A percentile compares a stretch with the other conserved stretches of the same genome.
phyloP scores from a whole-genome alignment of 2,329 filamentous ascomycete species.

The Ascosphaera apis region DNA sequence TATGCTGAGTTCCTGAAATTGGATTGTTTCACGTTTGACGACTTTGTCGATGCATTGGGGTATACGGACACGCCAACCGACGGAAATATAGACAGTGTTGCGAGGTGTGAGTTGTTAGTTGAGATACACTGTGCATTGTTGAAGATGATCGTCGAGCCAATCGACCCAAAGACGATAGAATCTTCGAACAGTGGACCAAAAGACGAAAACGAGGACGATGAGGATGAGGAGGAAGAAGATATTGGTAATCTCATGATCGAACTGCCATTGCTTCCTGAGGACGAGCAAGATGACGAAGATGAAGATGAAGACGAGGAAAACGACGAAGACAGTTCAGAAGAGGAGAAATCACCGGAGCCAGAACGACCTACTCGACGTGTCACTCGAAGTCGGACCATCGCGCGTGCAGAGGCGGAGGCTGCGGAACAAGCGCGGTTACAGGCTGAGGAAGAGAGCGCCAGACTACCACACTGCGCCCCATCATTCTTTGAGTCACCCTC shows the following conservation, averaged over 20 bases:
- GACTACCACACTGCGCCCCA: no score
- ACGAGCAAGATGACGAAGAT: constrained; percentile 43
- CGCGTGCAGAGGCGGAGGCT: constrained; percentile 54
- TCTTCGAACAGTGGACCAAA: no score
- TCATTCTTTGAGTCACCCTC: no score
- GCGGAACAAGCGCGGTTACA: constrained; percentile 29
- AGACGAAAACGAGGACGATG: no score
- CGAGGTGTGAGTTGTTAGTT: constrained; percentile 52
- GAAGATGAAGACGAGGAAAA: constrained; percentile 33
- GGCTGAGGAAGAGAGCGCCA: no score
- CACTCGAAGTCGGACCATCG: constrained; percentile 35
- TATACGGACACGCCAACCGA: constrained; percentile 49
- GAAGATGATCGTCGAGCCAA: constrained; percentile 48
- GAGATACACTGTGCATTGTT: constrained; percentile 83
- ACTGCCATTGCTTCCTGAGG: constrained; percentile 50
- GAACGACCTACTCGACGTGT: constrained; percentile 26
- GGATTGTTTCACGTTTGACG: constrained; percentile 94
- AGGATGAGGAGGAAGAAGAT: constrained; percentile 42
- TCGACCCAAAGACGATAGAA: no score
- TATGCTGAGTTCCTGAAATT: constrained; percentile 86
- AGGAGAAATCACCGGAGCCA: constrained; percentile 32
- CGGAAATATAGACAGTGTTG: background rate
- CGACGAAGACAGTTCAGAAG: constrained; percentile 29
- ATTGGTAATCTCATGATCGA: constrained; percentile 52
- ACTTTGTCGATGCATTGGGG: constrained; percentile 72